phyloP scores from a whole-genome alignment of 139 green algal species.

The Micractinium sp. region DNA sequence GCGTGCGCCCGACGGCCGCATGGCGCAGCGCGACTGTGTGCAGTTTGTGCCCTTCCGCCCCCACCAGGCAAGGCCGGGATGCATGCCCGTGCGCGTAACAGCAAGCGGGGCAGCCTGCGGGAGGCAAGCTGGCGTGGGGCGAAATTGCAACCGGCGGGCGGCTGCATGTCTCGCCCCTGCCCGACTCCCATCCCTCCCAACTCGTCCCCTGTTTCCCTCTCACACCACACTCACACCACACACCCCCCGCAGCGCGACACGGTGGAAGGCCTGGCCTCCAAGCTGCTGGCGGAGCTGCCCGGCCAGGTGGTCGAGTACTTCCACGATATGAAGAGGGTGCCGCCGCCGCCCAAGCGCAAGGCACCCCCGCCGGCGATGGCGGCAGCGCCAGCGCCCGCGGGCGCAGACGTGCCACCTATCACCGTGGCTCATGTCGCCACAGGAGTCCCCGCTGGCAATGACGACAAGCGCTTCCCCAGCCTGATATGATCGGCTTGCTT shows the following conservation, averaged over 20 bases:
- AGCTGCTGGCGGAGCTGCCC: slow-evolving; percentile 64
- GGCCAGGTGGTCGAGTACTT: slow-evolving; percentile 47
- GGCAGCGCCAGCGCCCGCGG: neutral
- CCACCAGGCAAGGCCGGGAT: neutral
- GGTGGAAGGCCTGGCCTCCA: slow-evolving; percentile 40
- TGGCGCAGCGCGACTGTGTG: slow-evolving; percentile 59
- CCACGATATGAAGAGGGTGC: slow-evolving; percentile 12
- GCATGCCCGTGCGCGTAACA: no score
- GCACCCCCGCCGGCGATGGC: neutral
- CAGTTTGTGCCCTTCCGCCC: slow-evolving; percentile 54
- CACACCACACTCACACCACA: neutral
- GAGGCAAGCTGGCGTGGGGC: neutral
- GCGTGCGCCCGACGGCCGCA: slow-evolving; percentile 2
- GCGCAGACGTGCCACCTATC: neutral
- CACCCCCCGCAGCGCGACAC: slow-evolving; percentile 34
- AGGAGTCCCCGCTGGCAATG: neutral
- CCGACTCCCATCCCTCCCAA: no score
- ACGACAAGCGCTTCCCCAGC: neutral
- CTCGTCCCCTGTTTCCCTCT: neutral
- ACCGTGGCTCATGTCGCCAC: neutral
- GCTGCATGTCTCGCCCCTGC: no score
- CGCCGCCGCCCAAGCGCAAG: neutral
- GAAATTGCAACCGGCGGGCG: no score
- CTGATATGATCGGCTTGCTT: neutral
- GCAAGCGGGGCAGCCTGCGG: no score